Evolutionary conservation across 305 asterid genomes (phyloP).

Genomic region (Fraxinus sp.): DNA sequence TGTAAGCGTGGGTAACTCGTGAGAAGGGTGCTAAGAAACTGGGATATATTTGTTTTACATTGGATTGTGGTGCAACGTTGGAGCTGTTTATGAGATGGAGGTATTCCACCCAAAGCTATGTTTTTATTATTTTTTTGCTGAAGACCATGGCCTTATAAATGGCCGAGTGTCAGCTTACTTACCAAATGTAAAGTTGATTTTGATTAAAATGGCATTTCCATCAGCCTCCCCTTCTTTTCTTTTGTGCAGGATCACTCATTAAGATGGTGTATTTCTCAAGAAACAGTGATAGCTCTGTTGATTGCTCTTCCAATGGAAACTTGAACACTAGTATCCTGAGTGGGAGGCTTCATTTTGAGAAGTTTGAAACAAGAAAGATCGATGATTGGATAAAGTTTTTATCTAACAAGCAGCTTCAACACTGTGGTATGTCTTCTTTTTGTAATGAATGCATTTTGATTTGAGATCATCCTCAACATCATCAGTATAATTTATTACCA

Average conservation of each 20-base stretch:
- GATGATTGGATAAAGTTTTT: conserved; percentile 63
- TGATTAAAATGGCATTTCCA: conserved; percentile 17
- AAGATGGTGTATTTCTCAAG: conserved; percentile 76
- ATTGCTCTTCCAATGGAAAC: conserved; percentile 37
- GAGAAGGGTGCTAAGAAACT: neutral
- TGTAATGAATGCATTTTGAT: neutral
- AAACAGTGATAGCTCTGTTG: conserved; percentile 36
- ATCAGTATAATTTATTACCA: neutral
- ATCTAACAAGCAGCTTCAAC: conserved; percentile 59
- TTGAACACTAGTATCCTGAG: conserved; percentile 32
- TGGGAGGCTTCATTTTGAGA: conserved; percentile 69
- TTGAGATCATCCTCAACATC: neutral
- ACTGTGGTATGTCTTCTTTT: conserved; percentile 43
- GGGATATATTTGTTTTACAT: neutral
- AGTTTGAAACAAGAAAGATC: conserved; percentile 75
- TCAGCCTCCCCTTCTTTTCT: conserved; percentile 7
- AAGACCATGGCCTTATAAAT: neutral
- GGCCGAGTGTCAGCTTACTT: neutral
- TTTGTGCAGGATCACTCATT: conserved; percentile 63
- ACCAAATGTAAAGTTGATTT: conserved; percentile 3
- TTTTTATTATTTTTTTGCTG: neutral
- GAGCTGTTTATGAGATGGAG: neutral
- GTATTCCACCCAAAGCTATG: neutral
- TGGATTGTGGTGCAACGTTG: neutral
- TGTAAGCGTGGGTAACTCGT: neutral